Base-by-base conservation (phyloP, 2,329 filamentous ascomycete genomes). In the Spiromastix sp. region DNA sequence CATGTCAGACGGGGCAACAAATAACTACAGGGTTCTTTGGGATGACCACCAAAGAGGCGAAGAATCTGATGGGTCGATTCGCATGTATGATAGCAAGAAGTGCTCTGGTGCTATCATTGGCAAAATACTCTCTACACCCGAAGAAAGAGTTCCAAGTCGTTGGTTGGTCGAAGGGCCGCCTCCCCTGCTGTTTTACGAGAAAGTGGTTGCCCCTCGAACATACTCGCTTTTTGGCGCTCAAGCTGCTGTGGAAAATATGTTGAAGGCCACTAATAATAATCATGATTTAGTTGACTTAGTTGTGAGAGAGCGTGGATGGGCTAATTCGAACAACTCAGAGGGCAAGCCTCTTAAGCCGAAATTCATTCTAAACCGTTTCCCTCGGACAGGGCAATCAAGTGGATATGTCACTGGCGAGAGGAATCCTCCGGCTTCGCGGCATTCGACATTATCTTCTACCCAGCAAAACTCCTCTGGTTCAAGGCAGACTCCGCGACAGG, bases 111-210 rank as follows among this genome's bases (percentile, higher is more conserved):
- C 46, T 3, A 53, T 61, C 4, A 30, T 54, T 13, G 51, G 51
- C 6, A 48, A 45, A 4, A 40, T 55, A 7, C 37, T 44, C 3
- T 21, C 28, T 3, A 28, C 40, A 4, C 15, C 4, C 1, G 38
- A 41, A 2, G 48, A 51, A 5, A 42, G 43, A 24, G 46, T 60
- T 4, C 55, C 54, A 1, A 30, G 27, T 4, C 35, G 18, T 3
- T 52, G 53, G 40, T 55, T 49, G 49, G 17, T 38, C 10, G 17
- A 40, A 4, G 37, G 38, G 10, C 10, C 39, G 12, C 32, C 53
- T 4, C 51, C 54, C 1, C 25, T 61, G 2, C 41, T 57, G 4
- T 48, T 61, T 29, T 61, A 60, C 21, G 59, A 61, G 36, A 51
- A 43, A 5, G 38, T 60, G 10, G 30, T 54, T 25, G 47, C 52